Evolutionary conservation across 2,329 filamentous ascomycete species (phyloP).

Genomic region (Penicillium sp.): DNA sequence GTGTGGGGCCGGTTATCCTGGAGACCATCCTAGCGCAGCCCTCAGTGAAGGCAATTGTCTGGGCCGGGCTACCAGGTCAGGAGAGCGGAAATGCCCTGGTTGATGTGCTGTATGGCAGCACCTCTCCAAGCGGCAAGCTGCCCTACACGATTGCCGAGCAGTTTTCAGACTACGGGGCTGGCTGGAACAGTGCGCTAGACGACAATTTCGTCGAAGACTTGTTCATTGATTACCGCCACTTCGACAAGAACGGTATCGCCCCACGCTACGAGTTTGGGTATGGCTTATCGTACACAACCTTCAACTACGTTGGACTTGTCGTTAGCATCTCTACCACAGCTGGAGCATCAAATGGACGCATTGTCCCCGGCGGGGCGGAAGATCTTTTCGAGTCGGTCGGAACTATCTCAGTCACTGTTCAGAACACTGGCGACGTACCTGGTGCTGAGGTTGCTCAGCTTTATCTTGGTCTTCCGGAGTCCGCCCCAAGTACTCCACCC

Average conservation of each 20-base stretch:
- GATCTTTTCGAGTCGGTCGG: slow-evolving; percentile 55
- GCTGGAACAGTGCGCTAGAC: slow-evolving; percentile 11
- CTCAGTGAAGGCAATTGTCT: slow-evolving; percentile 63
- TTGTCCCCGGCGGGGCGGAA: slow-evolving; percentile 47
- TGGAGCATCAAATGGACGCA: slow-evolving; percentile 1
- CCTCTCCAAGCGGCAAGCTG: slow-evolving; percentile 53
- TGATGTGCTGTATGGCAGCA: slow-evolving; percentile 47
- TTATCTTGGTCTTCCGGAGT: slow-evolving; percentile 50
- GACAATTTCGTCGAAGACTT: slow-evolving; percentile 52
- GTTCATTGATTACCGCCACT: slow-evolving; percentile 56
- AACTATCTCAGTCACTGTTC: slow-evolving; percentile 47
- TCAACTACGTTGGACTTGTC: slow-evolving; percentile 47
- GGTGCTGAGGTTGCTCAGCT: slow-evolving; percentile 57
- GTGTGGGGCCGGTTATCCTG: slow-evolving; percentile 60
- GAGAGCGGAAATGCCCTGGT: slow-evolving; percentile 48
- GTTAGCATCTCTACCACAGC: slow-evolving; percentile 51
- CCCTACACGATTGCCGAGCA: slow-evolving; percentile 61
- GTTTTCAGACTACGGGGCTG: slow-evolving; percentile 50
- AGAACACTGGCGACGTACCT: slow-evolving; percentile 49
- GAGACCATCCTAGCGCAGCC: slow-evolving; percentile 61
- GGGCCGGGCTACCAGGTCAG: slow-evolving; percentile 63
- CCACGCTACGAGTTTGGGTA: slow-evolving; percentile 58
- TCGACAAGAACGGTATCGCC: slow-evolving; percentile 49
- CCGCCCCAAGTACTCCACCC: slow-evolving; percentile 14
- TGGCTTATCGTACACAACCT: slow-evolving; percentile 56